Conservation (phyloP, 768 basidiomycete species). For the Leccinum longicurvipes region DNA sequence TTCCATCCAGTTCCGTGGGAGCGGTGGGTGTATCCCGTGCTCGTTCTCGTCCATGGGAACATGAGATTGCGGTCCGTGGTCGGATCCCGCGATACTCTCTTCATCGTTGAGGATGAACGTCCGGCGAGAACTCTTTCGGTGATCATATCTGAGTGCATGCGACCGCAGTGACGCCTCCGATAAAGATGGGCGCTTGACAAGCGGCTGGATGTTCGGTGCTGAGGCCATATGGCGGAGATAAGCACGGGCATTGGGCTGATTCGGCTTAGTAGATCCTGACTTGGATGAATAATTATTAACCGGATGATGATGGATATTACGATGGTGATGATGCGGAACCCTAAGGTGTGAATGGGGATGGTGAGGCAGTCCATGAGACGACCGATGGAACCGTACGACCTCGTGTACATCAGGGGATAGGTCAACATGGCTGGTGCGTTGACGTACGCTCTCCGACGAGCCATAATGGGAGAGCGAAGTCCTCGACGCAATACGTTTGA, state of each 20-base stretch:
- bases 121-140: slow-evolving; percentile 31
- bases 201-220: slow-evolving; percentile 41
- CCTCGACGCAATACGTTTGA: slow-evolving; percentile 12
- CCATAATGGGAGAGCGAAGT: slow-evolving; percentile 14
- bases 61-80: slow-evolving; percentile 20
- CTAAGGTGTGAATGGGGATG: slow-evolving; percentile 17
- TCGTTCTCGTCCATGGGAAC: slow-evolving; percentile 33
- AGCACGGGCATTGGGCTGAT: slow-evolving; percentile 52
- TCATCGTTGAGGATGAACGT: slow-evolving; percentile 34
- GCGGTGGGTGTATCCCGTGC: slow-evolving; percentile 41
- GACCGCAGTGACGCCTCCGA: slow-evolving; percentile 34
- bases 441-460: slow-evolving; percentile 24
- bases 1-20: slow-evolving; percentile 70
- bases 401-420: slow-evolving; percentile 8
- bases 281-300: slow-evolving; percentile 26
- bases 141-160: slow-evolving; percentile 18
- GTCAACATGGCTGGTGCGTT: slow-evolving; percentile 8
- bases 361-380: slow-evolving; percentile 23
- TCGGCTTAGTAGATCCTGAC: slow-evolving; percentile 16
- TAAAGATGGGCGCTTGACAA: slow-evolving; percentile 31
- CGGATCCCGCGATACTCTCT: slow-evolving; percentile 22
- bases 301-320: slow-evolving; percentile 15
- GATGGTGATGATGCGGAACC: slow-evolving; percentile 22
- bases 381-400: slow-evolving; percentile 19
- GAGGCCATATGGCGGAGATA: slow-evolving; percentile 78